Conservation (phyloP, 2,329 filamentous ascomycete species). For the Periconia sp. region DNA sequence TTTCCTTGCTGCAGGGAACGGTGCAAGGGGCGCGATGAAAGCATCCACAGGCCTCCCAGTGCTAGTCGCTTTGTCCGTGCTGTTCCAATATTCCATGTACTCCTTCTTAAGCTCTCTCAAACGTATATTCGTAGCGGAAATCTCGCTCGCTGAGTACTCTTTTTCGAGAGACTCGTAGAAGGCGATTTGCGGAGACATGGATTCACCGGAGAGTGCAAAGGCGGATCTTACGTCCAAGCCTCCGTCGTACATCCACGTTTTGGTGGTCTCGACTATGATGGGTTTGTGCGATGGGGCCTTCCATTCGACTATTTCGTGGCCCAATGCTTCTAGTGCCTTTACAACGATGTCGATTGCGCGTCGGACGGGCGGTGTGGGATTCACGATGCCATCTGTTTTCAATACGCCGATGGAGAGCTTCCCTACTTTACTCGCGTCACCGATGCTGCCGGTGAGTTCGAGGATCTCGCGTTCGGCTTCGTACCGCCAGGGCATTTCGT, state of each 20-base stretch:
- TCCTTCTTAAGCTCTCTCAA: constrained; percentile 38
- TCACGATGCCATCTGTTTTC: constrained; percentile 41
- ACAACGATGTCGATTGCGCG: constrained; percentile 40
- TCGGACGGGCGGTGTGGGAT: constrained; percentile 42
- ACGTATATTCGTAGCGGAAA: constrained; percentile 40
- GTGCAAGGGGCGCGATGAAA: constrained; percentile 44
- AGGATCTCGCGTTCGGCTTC: constrained; percentile 40
- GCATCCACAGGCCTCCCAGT: constrained; percentile 46
- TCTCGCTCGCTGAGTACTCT: constrained; percentile 33
- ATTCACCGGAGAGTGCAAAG: constrained; percentile 42
- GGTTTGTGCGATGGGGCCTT: constrained; percentile 28
- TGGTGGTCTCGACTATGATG: constrained; percentile 25
- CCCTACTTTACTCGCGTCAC: constrained; percentile 17
- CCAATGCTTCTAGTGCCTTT: constrained; percentile 25
- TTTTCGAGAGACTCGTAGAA: constrained; percentile 21
- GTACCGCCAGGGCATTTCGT: constrained; percentile 70
- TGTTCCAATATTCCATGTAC: constrained; percentile 48
- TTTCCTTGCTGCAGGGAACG: constrained; percentile 41
- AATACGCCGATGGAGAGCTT: constrained; percentile 43
- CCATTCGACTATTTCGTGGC: constrained; percentile 40
- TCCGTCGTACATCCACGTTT: constrained; percentile 40
- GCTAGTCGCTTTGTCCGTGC: constrained; percentile 24
- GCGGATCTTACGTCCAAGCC: constrained; percentile 36
- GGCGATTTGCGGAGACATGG: constrained; percentile 31
- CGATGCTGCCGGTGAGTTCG: constrained; percentile 42